A percentile compares a stretch with the other conserved stretches of the same genome.
Conservation (phyloP, 176 grass and related monocot genomes). For the Cenchrus purpureus region DNA sequence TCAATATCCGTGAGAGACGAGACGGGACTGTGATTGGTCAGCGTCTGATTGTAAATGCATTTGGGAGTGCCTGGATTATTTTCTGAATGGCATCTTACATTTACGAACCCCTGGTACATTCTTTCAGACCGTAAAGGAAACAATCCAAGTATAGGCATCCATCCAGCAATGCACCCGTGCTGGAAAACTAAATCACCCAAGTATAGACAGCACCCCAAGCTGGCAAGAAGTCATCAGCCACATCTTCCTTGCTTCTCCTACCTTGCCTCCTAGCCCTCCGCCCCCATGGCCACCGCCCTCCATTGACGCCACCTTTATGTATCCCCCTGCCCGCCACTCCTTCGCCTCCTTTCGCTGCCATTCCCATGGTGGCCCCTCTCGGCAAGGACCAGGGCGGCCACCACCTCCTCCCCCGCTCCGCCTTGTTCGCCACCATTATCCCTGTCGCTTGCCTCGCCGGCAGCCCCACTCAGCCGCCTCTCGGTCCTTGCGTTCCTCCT, state of each 20-base stretch:
- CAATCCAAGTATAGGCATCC: slow-evolving; percentile 37
- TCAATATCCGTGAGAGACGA: not conserved
- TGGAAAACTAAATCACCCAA: slow-evolving; percentile 31
- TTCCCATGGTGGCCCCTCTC: slow-evolving; percentile 39
- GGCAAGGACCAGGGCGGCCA: slow-evolving; percentile 54
- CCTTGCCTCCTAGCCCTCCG: slow-evolving; percentile 44
- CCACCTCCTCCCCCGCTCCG: slow-evolving; percentile 10
- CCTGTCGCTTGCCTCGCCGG: slow-evolving; percentile 14
- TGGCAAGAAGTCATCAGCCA: slow-evolving; percentile 3
- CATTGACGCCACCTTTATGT: slow-evolving; percentile 16
- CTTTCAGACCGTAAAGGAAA: not conserved
- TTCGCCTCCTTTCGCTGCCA: slow-evolving; percentile 37
- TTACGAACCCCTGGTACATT: not conserved
- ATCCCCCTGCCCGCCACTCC: slow-evolving; percentile 5
- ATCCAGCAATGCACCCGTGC: not conserved
- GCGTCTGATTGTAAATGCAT: not conserved
- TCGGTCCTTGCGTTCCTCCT: not conserved
- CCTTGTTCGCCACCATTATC: not conserved
- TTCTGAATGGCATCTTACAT: not conserved
- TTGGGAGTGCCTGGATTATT: not conserved
- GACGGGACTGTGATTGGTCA: not conserved
- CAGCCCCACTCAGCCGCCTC: slow-evolving; percentile 6
- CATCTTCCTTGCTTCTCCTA: slow-evolving; percentile 23
- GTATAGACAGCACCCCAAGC: slow-evolving; percentile 29
- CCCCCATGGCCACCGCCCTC: not conserved